These are phyloP conservation scores for Russula sp. DNA, from an alignment of 768 basidiomycete species.

Conservation along the genomic window DNA sequence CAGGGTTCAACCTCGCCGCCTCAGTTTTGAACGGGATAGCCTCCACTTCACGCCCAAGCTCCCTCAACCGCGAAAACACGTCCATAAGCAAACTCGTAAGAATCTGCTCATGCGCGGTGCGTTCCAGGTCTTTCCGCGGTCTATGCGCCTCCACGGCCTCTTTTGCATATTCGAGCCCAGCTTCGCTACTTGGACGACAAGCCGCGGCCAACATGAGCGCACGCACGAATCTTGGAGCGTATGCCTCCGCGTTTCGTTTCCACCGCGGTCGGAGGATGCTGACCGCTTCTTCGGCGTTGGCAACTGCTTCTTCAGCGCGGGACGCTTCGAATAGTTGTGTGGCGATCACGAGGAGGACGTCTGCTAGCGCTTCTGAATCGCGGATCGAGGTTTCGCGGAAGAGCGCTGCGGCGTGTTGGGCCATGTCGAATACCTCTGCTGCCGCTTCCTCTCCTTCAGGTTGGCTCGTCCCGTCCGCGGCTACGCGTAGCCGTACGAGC, in stretches of 20 bases:
- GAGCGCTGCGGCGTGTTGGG: conserved; percentile 17
- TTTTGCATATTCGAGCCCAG: conserved; percentile 15
- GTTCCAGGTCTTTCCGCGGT: conserved; percentile 13
- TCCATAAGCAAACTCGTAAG: conserved; percentile 25
- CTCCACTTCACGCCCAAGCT: conserved; percentile 22
- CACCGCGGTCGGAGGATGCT: conserved; percentile 8
- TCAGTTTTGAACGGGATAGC: conserved; percentile 25
- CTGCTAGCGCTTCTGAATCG: conserved; percentile 15
- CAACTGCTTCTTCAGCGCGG: not conserved
- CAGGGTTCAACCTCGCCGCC: conserved; percentile 21
- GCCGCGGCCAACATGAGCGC: conserved; percentile 20
- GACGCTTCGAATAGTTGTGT: not conserved
- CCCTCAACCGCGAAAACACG: conserved; percentile 18
- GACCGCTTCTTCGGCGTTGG: conserved; percentile 17
- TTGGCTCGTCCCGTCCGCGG: not conserved
- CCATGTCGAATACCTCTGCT: conserved; percentile 20
- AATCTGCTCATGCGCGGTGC: not conserved
- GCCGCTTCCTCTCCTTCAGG: not conserved
- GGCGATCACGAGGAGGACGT: conserved; percentile 19
- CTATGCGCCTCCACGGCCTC: conserved; percentile 23
- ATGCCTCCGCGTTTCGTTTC: not conserved
- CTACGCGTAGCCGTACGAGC: conserved; percentile 13
- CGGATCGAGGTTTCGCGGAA: conserved; percentile 18
- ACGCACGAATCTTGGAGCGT: conserved; percentile 1
- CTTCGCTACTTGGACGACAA: not conserved